Evolutionary conservation across 306 rosid genomes (phyloP), one percentile per base, ranked within the genome.

Genomic region (Macrotyloma uniflorum): DNA sequence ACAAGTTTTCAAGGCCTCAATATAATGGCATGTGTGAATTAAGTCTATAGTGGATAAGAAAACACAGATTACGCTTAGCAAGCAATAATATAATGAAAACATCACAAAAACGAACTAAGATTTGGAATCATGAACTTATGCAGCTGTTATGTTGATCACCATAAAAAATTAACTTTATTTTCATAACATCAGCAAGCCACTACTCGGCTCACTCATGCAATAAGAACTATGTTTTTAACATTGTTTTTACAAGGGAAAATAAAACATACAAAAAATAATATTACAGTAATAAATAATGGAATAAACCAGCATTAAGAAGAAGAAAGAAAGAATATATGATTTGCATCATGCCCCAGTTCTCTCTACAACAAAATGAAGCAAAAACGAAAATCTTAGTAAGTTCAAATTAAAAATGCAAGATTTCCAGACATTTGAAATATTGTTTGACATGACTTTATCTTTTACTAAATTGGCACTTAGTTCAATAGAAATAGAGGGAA

Each of bases 81-180:
- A n/a, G 40, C 83, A 73, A 63, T 23, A 42, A 49, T 18, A 67
- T 15, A 58, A 51, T 49, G 38, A 13, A 23, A 76, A 65, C 30
- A 81, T 57, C 74, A 67, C 46, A 57, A 77, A 30, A 66, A 72
- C 30, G 49, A 33, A 80, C 18, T 8, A 75, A 15, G 46, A 54
- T 0, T 20, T 18, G 42, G 76, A 58, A 33, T 51, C 70, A n/a
- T 15, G 58, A 76, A 77, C 7, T 22, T 58, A 62, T 23, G 64
- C 61, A 70, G 63, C 46, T 26, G 26, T 35, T 62, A 19, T 64
- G 53, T 35, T 18, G 35, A 61, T 68, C 74, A 83, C 57, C 40
- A 55, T 40, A 22, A 12, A 54, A 3, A 49, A 8, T 3, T 54
- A 54, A 54, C 61, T 54, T 51, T 8, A 54, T 20, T 20, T 54